phyloP scores from a whole-genome alignment of 2,329 filamentous ascomycete species.

The Aspergillus latus region DNA sequence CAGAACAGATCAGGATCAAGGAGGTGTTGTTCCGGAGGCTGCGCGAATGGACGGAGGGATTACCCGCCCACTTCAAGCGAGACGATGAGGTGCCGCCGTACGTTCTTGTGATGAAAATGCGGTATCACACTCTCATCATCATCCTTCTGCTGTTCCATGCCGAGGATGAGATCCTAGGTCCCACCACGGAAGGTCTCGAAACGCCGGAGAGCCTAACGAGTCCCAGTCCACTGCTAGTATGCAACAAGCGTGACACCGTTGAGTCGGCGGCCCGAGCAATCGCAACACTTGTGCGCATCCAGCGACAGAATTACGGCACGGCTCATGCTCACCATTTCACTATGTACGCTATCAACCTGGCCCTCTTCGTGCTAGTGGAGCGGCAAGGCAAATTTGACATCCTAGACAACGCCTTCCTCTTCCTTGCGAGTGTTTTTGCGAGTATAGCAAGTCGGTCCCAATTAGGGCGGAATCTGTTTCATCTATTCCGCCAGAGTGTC shows the following conservation, averaged over 20 bases:
- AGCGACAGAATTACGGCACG: conserved; percentile 37
- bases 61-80: conserved; percentile 32
- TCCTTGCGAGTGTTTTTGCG: conserved; percentile 35
- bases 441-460: conserved; percentile 35
- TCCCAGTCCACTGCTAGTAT: conserved; percentile 21
- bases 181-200: conserved; percentile 23
- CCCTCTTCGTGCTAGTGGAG: conserved; percentile 37
- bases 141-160: conserved; percentile 36
- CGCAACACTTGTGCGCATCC: conserved; percentile 29
- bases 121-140: conserved; percentile 36
- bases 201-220: conserved; percentile 32
- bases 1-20: conserved; percentile 24
- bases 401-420: conserved; percentile 36
- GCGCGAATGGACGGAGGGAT: conserved; percentile 29
- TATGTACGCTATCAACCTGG: conserved; percentile 41
- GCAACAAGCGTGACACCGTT: conserved; percentile 24
- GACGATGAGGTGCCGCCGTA: conserved; percentile 32
- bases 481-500: conserved; percentile 38
- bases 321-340: conserved; percentile 38
- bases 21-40: conserved; percentile 33
- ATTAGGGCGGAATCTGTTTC: conserved; percentile 35
- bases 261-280: conserved; percentile 35
- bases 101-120: conserved; percentile 33
- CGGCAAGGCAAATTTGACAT: conserved; percentile 30
- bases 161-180: conserved; percentile 19